These are phyloP conservation scores for Nicotiana noctiflora DNA, from an alignment of 257 asterid genomes.

Conservation along the genomic window DNA sequence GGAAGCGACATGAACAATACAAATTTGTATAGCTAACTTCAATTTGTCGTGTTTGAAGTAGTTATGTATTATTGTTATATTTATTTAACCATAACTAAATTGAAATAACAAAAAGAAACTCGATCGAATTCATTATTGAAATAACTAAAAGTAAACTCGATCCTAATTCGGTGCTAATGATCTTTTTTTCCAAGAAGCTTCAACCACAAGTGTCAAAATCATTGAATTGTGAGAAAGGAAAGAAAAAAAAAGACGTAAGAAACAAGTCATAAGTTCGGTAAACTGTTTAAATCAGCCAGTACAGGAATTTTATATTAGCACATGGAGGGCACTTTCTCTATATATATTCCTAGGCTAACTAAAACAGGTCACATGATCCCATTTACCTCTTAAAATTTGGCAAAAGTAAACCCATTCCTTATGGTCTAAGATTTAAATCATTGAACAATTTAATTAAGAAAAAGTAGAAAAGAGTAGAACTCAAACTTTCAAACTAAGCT, in stretches of 20 bases:
- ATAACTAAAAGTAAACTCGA: no score
- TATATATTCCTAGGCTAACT: not conserved
- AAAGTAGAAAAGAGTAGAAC: not conserved
- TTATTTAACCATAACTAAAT: no score
- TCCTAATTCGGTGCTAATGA: not conserved
- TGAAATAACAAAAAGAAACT: no score
- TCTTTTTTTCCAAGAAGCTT: not conserved
- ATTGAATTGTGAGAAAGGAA: not conserved
- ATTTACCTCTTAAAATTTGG: not conserved
- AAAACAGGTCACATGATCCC: slow-evolving; percentile 17
- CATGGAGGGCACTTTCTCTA: slow-evolving; percentile 16
- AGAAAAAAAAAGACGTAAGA: not conserved
- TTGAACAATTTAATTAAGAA: not conserved
- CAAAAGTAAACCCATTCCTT: not conserved
- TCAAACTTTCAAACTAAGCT: not conserved
- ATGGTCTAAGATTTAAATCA: not conserved
- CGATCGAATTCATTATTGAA: no score
- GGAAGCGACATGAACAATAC: no score
- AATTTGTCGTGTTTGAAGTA: no score
- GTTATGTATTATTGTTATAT: no score
- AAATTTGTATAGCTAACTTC: no score
- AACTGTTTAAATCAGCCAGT: not conserved
- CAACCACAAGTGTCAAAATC: not conserved
- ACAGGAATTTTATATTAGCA: not conserved
- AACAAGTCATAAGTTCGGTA: not conserved